Conservation (phyloP, 306 rosid genomes). For the Myrica gale region DNA sequence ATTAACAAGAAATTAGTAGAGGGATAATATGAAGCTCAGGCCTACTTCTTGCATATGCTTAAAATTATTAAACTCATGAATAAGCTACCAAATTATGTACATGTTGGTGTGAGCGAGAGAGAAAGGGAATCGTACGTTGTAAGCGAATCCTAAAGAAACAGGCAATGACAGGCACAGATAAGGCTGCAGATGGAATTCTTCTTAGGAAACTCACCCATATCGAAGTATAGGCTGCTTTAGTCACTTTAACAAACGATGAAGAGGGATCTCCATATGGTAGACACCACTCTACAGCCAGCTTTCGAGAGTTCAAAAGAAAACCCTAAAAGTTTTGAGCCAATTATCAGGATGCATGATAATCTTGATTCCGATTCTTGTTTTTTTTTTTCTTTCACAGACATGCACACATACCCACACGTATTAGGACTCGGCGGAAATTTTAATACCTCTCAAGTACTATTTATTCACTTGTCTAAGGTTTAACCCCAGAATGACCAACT, state of each 20-base stretch:
- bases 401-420: background rate
- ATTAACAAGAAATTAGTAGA: background rate
- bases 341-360: constrained; percentile 19
- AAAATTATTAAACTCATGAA: background rate
- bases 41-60: background rate
- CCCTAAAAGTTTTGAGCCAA: constrained; percentile 34
- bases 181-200: constrained; percentile 48
- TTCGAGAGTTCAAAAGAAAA: background rate
- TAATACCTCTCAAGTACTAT: background rate
- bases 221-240: constrained; percentile 37
- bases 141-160: constrained; percentile 3
- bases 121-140: background rate
- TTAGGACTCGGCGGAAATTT: background rate
- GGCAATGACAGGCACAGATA: constrained; percentile 17
- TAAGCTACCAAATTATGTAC: background rate
- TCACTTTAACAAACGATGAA: constrained; percentile 41
- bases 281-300: constrained; percentile 34
- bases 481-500: background rate
- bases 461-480: background rate
- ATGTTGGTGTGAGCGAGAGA: background rate
- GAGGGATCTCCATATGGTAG: constrained; percentile 37
- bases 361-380: constrained; percentile 21
- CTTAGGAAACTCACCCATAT: constrained; percentile 43
- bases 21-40: background rate
- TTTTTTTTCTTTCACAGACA: background rate